Conservation (phyloP, 1,284 basidiomycete species). For the Tremellales sp. region DNA sequence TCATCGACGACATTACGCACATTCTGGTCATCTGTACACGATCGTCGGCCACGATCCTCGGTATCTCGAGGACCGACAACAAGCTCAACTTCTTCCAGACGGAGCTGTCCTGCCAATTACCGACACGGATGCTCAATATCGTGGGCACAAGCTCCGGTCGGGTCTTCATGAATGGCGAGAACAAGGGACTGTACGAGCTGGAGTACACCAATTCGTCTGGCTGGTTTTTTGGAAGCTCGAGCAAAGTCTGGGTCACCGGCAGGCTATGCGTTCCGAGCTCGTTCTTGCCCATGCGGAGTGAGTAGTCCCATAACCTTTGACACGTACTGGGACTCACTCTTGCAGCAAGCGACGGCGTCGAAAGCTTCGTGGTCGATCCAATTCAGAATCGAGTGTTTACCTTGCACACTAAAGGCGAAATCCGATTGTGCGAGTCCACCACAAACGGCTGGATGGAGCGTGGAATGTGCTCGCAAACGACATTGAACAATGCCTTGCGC, state of each 20-base stretch:
- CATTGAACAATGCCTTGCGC: not conserved
- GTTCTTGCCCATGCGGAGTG: not conserved
- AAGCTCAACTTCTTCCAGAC: constrained; percentile 88
- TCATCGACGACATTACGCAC: constrained; percentile 87
- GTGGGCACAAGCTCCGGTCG: constrained; percentile 74
- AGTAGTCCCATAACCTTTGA: not conserved
- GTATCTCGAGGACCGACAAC: constrained; percentile 58
- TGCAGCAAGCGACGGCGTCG: constrained; percentile 39
- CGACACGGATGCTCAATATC: constrained; percentile 74
- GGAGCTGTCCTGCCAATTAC: constrained; percentile 70
- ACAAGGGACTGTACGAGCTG: constrained; percentile 88
- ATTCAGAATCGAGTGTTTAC: constrained; percentile 35
- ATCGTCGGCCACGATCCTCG: constrained; percentile 76
- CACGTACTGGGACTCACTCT: not conserved
- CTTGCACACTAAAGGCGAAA: constrained; percentile 29
- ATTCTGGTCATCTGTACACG: constrained; percentile 89
- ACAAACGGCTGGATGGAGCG: not conserved
- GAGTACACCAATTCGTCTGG: constrained; percentile 87
- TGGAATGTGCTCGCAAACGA: not conserved
- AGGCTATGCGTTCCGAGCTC: not conserved
- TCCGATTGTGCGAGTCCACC: constrained; percentile 34
- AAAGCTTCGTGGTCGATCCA: constrained; percentile 36
- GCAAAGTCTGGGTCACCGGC: constrained; percentile 51
- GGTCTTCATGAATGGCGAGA: constrained; percentile 84
- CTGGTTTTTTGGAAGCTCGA: constrained; percentile 65